These are phyloP conservation scores for Calonectria fujianensis DNA, from an alignment of 2,329 filamentous ascomycete species.

Conservation along the genomic window DNA sequence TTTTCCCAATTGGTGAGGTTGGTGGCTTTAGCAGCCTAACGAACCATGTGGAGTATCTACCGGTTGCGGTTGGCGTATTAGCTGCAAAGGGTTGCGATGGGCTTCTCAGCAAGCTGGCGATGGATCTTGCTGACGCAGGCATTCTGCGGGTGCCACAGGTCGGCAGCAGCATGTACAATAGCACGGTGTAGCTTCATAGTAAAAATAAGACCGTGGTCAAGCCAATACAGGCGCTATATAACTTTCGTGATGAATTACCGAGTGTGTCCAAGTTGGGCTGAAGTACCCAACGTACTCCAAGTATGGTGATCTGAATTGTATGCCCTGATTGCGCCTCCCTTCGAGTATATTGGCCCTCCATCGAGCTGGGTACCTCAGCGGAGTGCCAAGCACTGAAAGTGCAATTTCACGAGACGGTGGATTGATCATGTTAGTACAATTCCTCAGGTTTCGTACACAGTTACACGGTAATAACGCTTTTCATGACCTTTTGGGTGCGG, in stretches of 20 bases:
- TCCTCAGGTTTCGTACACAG: background rate
- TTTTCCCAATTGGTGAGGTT: slow-evolving; percentile 16
- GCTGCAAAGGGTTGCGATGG: slow-evolving; percentile 19
- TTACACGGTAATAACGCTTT: background rate
- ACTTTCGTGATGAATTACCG: background rate
- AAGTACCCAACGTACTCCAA: background rate
- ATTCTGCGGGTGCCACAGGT: slow-evolving; percentile 10
- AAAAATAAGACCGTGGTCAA: background rate
- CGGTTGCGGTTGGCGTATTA: background rate
- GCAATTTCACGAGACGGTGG: background rate
- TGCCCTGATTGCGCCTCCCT: background rate
- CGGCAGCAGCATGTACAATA: slow-evolving; percentile 2
- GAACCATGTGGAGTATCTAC: slow-evolving; percentile 16
- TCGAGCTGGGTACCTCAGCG: background rate
- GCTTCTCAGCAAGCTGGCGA: slow-evolving; percentile 3
- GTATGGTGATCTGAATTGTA: background rate
- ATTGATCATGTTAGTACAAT: background rate
- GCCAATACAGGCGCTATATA: background rate
- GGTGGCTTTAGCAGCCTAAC: background rate
- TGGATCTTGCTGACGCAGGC: slow-evolving; percentile 3
- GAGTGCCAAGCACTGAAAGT: background rate
- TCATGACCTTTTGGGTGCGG: background rate
- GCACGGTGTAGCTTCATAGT: background rate
- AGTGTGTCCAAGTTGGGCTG: background rate
- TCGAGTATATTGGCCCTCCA: too few species aligned